phyloP scores from a whole-genome alignment of 1,284 basidiomycete genomes.

The Rhodotorula sp. region DNA sequence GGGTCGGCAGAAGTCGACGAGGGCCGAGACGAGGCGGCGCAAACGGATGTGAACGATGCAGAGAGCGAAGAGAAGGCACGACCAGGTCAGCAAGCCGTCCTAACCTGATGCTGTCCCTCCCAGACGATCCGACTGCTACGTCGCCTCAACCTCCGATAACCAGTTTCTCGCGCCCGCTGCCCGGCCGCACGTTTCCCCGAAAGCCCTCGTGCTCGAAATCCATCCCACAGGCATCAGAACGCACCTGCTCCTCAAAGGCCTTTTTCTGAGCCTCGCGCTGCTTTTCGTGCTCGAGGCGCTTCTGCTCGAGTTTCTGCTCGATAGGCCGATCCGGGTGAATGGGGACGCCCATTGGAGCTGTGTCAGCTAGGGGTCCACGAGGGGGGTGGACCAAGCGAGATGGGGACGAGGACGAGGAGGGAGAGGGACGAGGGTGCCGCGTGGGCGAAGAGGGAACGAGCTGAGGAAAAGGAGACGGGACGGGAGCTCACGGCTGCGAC shows the following conservation, averaged over 20 bases:
- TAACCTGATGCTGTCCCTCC: background rate
- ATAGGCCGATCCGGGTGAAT: background rate
- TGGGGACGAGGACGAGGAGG: background rate
- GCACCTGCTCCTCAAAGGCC: constrained; percentile 91
- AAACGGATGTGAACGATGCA: background rate
- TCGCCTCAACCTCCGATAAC: background rate
- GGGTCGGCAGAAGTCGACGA: background rate
- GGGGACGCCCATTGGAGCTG: background rate
- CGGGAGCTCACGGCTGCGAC: constrained; percentile 13
- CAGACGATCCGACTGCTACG: background rate
- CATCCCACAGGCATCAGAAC: constrained; percentile 40
- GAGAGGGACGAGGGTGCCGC: background rate
- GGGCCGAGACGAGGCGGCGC: background rate
- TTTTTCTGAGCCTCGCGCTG: constrained; percentile 79
- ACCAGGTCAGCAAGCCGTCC: background rate
- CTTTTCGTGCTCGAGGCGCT: constrained; percentile 82
- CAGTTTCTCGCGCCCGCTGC: no score
- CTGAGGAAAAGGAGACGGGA: background rate
- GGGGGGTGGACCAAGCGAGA: background rate
- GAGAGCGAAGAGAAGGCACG: no score
- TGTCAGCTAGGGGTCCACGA: background rate
- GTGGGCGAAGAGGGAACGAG: background rate
- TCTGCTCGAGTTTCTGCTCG: constrained; percentile 76
- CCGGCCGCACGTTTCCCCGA: no score
- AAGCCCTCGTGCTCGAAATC: no score